Base-by-base conservation (phyloP, 1,284 basidiomycete genomes). In the Salmacisia buchloeana region DNA sequence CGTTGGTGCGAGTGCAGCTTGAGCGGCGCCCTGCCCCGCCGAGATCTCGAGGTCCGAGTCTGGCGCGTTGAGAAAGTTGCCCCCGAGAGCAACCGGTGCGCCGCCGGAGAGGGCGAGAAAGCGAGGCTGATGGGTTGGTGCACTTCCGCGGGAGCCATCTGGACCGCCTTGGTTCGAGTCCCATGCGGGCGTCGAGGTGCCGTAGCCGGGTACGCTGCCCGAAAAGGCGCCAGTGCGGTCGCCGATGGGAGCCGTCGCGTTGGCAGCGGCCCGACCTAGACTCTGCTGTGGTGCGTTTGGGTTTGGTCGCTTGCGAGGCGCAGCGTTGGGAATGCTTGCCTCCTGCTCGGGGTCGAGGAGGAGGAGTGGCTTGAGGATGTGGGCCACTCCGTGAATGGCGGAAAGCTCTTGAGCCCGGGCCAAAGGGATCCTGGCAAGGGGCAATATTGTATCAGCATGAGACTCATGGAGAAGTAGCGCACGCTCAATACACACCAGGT, bases 401-500 rank as follows among this genome's bases (percentile, higher is more conserved):
- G 74, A 73, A 10, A 79, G 73, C 60, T 77, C 67, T 61, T 78
- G 75, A 2, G 76, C 76, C 21, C 77, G 70, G 46, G 71, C 63
- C 10, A 79, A 68, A 12, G 77, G 77, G 29, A 79, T 77, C 61
- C 64, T 66, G 66, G 12, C 1, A 29, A 54, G 9, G 23, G 6
- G 10, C 21, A 60, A 7, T n/a, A 29, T 7, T 34, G 9, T 38
- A 9, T 38, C 7, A 18, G 43, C n/a, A 10, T 41, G 9, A 7
- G 12, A 25, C 12, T 25, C 23, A 60, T 21, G 18, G 15, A 45
- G 38, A 25, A 31, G 46, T 25, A 6, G 34, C 34, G 23, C n/a
- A n/a, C n/a, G n/a, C n/a, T n/a, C n/a, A n/a, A n/a, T n/a, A 61
- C 83, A 79, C 73, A 93, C 94, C 96, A 99, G 59, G 96, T 98